phyloP scores from a whole-genome alignment of 768 basidiomycete species.

The Hypsizygus marmoreus region DNA sequence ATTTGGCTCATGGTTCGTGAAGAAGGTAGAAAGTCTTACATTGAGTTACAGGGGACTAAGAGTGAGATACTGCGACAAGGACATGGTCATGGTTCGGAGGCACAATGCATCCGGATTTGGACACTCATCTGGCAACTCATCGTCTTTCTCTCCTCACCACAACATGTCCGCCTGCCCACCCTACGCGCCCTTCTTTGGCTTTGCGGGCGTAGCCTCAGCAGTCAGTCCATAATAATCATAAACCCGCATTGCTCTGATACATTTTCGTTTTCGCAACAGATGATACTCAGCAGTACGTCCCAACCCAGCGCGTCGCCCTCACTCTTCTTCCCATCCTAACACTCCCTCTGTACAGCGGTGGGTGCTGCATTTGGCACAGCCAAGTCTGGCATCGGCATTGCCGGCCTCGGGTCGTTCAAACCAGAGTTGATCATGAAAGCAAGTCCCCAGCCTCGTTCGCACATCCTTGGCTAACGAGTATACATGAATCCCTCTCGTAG shows the following conservation, averaged over 20 bases:
- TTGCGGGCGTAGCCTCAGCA: constrained; percentile 93
- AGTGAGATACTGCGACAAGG: too few species aligned
- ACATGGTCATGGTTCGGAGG: too few species aligned
- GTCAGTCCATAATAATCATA: too few species aligned
- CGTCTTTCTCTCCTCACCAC: too few species aligned
- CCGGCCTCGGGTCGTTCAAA: constrained; percentile 89
- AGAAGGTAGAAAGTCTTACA: too few species aligned
- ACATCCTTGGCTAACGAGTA: neutral
- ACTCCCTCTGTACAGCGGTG: constrained; percentile 54
- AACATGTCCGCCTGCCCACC: constrained; percentile 85
- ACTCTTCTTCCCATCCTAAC: constrained; percentile 7
- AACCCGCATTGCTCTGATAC: too few species aligned
- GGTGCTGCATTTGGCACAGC: constrained; percentile 97
- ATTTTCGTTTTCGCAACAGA: too few species aligned
- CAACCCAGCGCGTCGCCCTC: neutral
- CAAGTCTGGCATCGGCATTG: constrained; percentile 96
- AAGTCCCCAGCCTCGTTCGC: constrained; percentile 18
- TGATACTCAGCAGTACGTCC: constrained; percentile 91
- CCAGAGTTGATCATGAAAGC: constrained; percentile 99
- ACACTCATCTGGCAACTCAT: too few species aligned
- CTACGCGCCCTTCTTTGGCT: constrained; percentile 97
- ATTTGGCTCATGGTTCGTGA: too few species aligned
- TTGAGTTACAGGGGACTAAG: too few species aligned
- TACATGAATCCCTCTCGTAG: constrained; percentile 36
- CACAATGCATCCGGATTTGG: too few species aligned